phyloP scores from a whole-genome alignment of 805 yeast species.

The Ogataea sp. region DNA sequence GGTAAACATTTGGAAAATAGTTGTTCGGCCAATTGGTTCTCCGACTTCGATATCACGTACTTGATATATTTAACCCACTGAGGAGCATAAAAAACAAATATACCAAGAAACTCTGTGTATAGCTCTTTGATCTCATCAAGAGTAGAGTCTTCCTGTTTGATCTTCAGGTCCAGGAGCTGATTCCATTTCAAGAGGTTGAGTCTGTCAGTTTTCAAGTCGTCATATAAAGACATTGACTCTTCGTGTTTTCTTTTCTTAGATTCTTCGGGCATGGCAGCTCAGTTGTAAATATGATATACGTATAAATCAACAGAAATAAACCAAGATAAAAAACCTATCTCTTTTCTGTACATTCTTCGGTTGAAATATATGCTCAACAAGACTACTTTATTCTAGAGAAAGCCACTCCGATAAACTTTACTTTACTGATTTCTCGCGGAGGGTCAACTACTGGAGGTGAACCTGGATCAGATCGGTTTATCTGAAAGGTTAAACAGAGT shows the following conservation, averaged over 20 bases:
- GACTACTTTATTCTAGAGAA: too few species aligned
- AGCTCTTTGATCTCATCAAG: slow-evolving; percentile 45
- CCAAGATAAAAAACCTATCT: too few species aligned
- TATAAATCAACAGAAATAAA: too few species aligned
- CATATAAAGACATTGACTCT: slow-evolving; percentile 38
- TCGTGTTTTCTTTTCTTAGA: slow-evolving; percentile 6
- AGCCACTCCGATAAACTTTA: too few species aligned
- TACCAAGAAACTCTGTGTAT: slow-evolving; percentile 51
- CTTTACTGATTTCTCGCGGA: too few species aligned
- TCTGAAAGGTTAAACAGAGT: too few species aligned
- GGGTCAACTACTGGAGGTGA: too few species aligned
- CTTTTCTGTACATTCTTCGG: too few species aligned
- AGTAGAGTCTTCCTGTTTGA: slow-evolving; percentile 38
- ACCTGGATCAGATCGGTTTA: too few species aligned
- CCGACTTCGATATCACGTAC: slow-evolving; percentile 55
- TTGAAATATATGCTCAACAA: too few species aligned
- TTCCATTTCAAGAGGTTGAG: slow-evolving; percentile 51
- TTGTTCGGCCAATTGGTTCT: slow-evolving; percentile 54
- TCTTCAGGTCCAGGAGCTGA: slow-evolving; percentile 39
- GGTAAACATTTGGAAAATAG: slow-evolving; percentile 60
- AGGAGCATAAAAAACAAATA: slow-evolving; percentile 61
- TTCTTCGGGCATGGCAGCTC: too few species aligned
- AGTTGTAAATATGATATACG: too few species aligned
- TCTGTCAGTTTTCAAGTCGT: slow-evolving; percentile 40
- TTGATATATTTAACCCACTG: slow-evolving; percentile 73